These are phyloP conservation scores for Planoprotostelium fungivorum DNA, from an alignment of 78 protist genomes.

Conservation along the genomic window DNA sequence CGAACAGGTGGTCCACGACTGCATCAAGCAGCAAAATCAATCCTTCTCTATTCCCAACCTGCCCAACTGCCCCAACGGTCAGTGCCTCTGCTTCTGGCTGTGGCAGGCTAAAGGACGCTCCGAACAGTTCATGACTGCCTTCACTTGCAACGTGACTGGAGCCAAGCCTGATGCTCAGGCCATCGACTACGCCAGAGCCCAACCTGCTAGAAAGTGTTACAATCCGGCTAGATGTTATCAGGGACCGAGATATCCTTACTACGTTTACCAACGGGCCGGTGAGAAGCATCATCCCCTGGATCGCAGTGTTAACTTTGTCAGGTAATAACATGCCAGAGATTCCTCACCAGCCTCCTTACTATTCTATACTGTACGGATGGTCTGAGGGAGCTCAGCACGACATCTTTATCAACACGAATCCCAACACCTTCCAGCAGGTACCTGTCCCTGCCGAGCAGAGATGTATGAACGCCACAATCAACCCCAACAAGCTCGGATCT, in stretches of 20 bases:
- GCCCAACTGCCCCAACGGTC: neutral
- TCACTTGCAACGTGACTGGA: neutral
- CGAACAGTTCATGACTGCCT: neutral
- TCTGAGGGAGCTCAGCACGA: neutral
- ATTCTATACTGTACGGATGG: neutral
- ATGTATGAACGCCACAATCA: neutral
- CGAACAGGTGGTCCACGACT: slow-evolving; percentile 2
- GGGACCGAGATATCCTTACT: neutral
- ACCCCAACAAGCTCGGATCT: neutral
- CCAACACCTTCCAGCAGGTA: neutral
- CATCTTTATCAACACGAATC: neutral
- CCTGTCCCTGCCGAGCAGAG: neutral
- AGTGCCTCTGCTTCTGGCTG: neutral
- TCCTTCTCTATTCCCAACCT: neutral
- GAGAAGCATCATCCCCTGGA: neutral
- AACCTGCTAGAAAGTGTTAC: neutral
- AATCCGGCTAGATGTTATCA: neutral
- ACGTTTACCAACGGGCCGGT: neutral
- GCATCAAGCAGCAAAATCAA: neutral
- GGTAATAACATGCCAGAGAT: neutral
- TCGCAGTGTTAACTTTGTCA: neutral
- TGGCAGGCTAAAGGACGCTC: neutral
- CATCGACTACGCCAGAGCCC: neutral
- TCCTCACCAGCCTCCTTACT: neutral
- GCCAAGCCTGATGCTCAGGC: neutral